Conservation (phyloP, 179 eudicot genomes). For the Spinacia oleracea region DNA sequence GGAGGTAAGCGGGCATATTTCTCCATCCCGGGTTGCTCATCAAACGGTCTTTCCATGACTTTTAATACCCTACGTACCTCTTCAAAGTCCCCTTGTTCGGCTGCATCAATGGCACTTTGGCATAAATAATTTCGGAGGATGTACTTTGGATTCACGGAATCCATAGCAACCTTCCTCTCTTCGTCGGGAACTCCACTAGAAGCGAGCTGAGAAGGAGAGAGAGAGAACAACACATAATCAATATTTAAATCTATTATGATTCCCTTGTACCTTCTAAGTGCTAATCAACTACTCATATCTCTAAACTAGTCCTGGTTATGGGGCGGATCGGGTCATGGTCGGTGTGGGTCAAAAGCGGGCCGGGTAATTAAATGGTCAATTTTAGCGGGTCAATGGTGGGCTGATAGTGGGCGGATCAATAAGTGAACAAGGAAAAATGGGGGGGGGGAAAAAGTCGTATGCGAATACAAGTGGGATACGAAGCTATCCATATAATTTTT, state of each 20-base stretch:
- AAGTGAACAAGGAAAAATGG: too few relatives aligned
- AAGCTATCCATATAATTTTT: too few relatives aligned
- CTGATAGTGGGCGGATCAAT: too few relatives aligned
- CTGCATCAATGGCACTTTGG: constrained; percentile 90
- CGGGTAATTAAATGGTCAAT: too few relatives aligned
- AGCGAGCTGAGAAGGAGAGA: constrained; percentile 48
- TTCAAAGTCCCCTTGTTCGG: constrained; percentile 88
- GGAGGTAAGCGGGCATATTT: constrained; percentile 97
- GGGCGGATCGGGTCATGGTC: too few relatives aligned
- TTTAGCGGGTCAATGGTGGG: too few relatives aligned
- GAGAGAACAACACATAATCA: not conserved
- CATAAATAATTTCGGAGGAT: constrained; percentile 88
- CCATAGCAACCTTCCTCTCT: constrained; percentile 78
- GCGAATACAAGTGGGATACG: too few relatives aligned
- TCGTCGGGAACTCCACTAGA: constrained; percentile 65
- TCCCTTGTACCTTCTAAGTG: not conserved
- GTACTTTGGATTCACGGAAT: constrained; percentile 91
- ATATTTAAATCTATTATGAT: not conserved
- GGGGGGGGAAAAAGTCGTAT: too few relatives aligned
- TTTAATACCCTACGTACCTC: constrained; percentile 73
- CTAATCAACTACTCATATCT: not conserved
- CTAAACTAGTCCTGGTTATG: too few relatives aligned
- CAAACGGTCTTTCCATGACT: constrained; percentile 85
- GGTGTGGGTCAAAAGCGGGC: too few relatives aligned
- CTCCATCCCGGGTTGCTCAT: constrained; percentile 98